phyloP scores from a whole-genome alignment of 164 flowering plant species.

The Berberis thunbergii region DNA sequence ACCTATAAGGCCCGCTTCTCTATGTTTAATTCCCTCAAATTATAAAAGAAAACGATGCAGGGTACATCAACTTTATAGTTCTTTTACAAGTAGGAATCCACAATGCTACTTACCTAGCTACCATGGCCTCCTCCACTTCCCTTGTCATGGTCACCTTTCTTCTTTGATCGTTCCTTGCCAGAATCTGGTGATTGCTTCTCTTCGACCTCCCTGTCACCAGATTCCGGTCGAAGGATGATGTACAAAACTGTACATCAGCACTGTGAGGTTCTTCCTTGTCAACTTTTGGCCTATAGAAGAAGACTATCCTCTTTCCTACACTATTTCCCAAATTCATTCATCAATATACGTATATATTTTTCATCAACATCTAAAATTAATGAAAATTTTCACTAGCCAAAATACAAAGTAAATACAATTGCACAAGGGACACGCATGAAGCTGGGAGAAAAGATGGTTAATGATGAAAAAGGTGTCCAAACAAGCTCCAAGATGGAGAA shows the following conservation, averaged over 20 bases:
- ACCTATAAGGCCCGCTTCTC: too few relatives aligned
- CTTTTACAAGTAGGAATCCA: too few relatives aligned
- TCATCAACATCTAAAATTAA: not conserved
- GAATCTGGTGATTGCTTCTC: conserved; percentile 44
- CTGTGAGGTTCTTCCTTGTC: conserved; percentile 56
- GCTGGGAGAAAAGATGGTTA: too few relatives aligned
- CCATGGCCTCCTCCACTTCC: not conserved
- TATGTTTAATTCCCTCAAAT: too few relatives aligned
- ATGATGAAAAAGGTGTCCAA: too few relatives aligned
- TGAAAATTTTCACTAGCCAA: too few relatives aligned
- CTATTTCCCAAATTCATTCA: not conserved
- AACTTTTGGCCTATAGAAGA: conserved; percentile 80
- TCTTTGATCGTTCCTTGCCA: conserved; percentile 44
- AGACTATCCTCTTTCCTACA: conserved; percentile 78
- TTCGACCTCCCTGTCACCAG: conserved; percentile 41
- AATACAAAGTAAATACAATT: too few relatives aligned
- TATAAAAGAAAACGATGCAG: too few relatives aligned
- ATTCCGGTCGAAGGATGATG: conserved; percentile 54
- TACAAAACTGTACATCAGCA: conserved; percentile 53
- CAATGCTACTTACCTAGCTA: too few relatives aligned
- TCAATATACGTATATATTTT: not conserved
- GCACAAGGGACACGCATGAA: too few relatives aligned
- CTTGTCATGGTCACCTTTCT: not conserved
- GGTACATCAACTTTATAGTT: too few relatives aligned
- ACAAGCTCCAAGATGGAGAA: too few relatives aligned